These are phyloP conservation scores for Zygnema cylindricum DNA, from an alignment of 139 green algal species.

Conservation along the genomic window DNA sequence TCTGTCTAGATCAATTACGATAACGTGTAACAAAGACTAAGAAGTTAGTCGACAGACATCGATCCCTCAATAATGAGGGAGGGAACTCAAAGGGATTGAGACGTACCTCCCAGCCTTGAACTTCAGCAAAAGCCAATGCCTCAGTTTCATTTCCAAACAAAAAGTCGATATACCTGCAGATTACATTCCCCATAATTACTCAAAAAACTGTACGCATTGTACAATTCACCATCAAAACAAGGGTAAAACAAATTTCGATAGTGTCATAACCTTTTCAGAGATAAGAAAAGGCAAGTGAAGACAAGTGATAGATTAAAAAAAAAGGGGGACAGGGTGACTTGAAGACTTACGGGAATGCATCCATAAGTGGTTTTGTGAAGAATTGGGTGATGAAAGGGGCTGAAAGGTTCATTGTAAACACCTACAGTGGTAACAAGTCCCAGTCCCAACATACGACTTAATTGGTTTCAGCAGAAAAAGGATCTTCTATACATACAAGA, in stretches of 20 bases:
- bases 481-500: no score
- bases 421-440: slow-evolving; percentile 19
- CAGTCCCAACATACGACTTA: no score
- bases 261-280: background rate
- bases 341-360: slow-evolving; percentile 54
- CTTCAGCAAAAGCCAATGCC: slow-evolving; percentile 87
- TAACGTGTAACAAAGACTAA: no score
- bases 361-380: slow-evolving; percentile 61
- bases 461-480: no score
- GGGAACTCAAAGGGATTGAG: background rate
- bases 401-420: slow-evolving; percentile 89
- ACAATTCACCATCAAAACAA: background rate
- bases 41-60: background rate
- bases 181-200: background rate
- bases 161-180: slow-evolving; percentile 81
- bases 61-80: background rate
- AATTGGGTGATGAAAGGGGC: slow-evolving; percentile 95
- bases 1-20: no score
- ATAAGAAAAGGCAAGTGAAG: no score
- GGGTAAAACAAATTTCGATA: background rate
- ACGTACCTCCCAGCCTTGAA: slow-evolving; percentile 83
- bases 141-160: slow-evolving; percentile 98
- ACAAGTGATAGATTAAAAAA: no score
- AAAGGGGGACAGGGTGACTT: no score
- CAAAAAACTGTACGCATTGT: background rate